Conservation (phyloP, 108 stramenopile genomes). For the Nitzschia sp. region DNA sequence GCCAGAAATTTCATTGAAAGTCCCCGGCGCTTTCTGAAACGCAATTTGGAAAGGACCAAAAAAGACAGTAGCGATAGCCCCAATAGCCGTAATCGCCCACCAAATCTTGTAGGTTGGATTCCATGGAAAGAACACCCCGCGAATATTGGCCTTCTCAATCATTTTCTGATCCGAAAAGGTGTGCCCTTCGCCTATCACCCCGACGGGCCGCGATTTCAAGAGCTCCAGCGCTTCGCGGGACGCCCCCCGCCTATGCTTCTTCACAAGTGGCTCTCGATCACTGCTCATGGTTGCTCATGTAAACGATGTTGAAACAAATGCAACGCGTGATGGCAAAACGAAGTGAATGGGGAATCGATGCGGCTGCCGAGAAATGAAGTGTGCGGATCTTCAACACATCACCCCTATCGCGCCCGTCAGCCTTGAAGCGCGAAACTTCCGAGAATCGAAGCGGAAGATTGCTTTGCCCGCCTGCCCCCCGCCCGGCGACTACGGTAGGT, state of each 20-base stretch:
- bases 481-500: too few relatives aligned
- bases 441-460: too few relatives aligned
- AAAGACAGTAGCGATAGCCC: slow-evolving; percentile 56
- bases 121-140: slow-evolving; percentile 35
- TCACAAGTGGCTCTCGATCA: slow-evolving; percentile 3
- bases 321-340: too few relatives aligned
- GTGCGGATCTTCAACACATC: too few relatives aligned
- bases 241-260: neutral
- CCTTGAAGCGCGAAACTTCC: too few relatives aligned
- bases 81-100: slow-evolving; percentile 53
- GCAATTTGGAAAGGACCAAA: slow-evolving; percentile 57
- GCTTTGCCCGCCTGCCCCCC: too few relatives aligned
- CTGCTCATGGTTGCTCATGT: neutral
- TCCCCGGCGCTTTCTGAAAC: slow-evolving; percentile 30
- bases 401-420: too few relatives aligned
- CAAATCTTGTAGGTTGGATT: slow-evolving; percentile 43
- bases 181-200: slow-evolving; percentile 13
- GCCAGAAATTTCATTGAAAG: slow-evolving; percentile 27
- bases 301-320: too few relatives aligned
- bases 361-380: too few relatives aligned
- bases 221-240: slow-evolving; percentile 9
- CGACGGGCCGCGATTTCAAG: slow-evolving; percentile 1
- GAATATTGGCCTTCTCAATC: slow-evolving; percentile 14
- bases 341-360: too few relatives aligned
- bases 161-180: slow-evolving; percentile 20